Evolutionary conservation across 768 basidiomycete genomes (phyloP).

Genomic region (Collybia nuda): DNA sequence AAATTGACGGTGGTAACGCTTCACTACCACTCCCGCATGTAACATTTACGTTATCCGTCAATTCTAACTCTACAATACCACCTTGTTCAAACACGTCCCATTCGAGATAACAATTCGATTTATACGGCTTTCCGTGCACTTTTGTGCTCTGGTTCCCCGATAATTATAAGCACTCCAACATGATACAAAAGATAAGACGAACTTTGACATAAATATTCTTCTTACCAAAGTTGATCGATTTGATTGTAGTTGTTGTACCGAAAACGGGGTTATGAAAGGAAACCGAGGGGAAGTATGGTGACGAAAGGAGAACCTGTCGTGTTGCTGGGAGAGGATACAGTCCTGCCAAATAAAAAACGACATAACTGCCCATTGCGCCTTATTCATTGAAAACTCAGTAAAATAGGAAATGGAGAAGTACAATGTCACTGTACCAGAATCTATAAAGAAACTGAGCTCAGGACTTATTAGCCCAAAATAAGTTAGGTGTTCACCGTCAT

Average conservation of each 20-base stretch:
- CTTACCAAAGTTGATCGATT: slow-evolving; percentile 50
- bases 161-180: not conserved
- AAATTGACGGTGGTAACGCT: slow-evolving; percentile 59
- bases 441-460: slow-evolving; percentile 19
- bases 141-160: slow-evolving; percentile 43
- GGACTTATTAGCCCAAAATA: not conserved
- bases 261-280: slow-evolving; percentile 61
- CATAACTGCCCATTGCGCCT: slow-evolving; percentile 67
- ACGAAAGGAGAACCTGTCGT: slow-evolving; percentile 55
- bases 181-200: not conserved
- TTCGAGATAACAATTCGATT: slow-evolving; percentile 63
- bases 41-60: slow-evolving; percentile 51
- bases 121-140: slow-evolving; percentile 55
- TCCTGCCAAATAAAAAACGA: slow-evolving; percentile 55
- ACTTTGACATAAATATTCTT: slow-evolving; percentile 23
- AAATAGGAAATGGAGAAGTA: not conserved
- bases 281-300: slow-evolving; percentile 59
- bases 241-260: slow-evolving; percentile 56
- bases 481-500: slow-evolving; percentile 46
- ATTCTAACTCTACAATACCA: slow-evolving; percentile 50
- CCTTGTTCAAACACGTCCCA: slow-evolving; percentile 60
- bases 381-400: not conserved
- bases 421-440: slow-evolving; percentile 15
- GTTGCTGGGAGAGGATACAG: slow-evolving; percentile 68
- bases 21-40: slow-evolving; percentile 45